Conservation (phyloP, 495 filamentous ascomycete genomes). For the Lepraria neglecta region DNA sequence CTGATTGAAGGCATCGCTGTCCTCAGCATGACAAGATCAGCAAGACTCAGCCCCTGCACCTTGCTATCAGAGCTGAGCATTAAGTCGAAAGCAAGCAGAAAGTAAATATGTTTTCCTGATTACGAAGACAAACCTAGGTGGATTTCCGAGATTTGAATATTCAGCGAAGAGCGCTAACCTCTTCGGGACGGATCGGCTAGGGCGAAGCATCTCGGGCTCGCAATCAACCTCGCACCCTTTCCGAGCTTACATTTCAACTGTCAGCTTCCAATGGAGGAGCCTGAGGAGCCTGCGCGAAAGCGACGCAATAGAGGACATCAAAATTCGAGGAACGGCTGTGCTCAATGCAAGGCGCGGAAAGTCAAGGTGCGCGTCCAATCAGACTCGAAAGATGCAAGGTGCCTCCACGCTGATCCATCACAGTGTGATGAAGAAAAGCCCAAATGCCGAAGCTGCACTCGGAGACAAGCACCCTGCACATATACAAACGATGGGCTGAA, state of each 20-base stretch:
- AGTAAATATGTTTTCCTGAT: no score
- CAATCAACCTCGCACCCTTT: background rate
- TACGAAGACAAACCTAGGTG: no score
- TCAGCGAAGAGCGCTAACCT: no score
- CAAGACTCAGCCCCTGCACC: no score
- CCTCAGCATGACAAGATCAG: no score
- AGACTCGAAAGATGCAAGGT: background rate
- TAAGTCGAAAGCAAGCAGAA: no score
- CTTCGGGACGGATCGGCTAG: no score
- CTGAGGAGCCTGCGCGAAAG: slow-evolving; percentile 8
- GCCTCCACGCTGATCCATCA: background rate
- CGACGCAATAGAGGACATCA: slow-evolving; percentile 35
- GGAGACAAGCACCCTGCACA: slow-evolving; percentile 38
- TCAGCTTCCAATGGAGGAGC: slow-evolving; percentile 11
- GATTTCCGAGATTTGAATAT: no score
- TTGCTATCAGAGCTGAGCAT: no score
- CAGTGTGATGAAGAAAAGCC: slow-evolving; percentile 45
- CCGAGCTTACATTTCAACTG: slow-evolving; percentile 7
- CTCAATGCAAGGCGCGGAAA: slow-evolving; percentile 52
- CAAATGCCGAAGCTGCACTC: slow-evolving; percentile 42
- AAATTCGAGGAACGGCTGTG: slow-evolving; percentile 53
- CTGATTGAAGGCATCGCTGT: no score
- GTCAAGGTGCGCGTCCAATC: slow-evolving; percentile 42
- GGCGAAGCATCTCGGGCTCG: no score
- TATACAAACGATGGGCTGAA: slow-evolving; percentile 32